Conservation (phyloP, 2,329 filamentous ascomycete species). For the Magnaporthiopsis incrustans region DNA sequence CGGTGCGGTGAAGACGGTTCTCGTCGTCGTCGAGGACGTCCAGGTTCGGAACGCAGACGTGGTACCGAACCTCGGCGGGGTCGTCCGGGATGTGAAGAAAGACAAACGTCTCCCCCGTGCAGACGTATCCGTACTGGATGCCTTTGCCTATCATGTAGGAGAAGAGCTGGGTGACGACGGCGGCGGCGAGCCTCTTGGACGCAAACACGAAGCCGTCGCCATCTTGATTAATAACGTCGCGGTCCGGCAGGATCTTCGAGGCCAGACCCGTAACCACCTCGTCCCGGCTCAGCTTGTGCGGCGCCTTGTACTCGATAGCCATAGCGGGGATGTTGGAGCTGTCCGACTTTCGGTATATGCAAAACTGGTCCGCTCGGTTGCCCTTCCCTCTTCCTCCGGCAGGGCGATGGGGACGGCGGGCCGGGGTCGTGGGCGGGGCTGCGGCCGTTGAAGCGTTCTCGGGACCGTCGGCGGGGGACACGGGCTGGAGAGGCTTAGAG, state of each 20-base stretch:
- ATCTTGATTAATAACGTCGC: conserved; percentile 24
- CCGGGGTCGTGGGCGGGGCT: too few species aligned
- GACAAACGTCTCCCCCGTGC: conserved; percentile 24
- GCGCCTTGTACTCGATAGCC: conserved; percentile 31
- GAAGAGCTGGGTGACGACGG: conserved; percentile 31
- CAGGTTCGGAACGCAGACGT: conserved; percentile 23
- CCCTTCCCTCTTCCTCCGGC: too few species aligned
- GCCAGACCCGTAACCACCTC: conserved; percentile 25
- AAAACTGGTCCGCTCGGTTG: conserved; percentile 27
- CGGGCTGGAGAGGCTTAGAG: too few species aligned
- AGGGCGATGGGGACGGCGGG: too few species aligned
- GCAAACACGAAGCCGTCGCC: conserved; percentile 21
- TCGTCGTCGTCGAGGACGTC: conserved; percentile 26
- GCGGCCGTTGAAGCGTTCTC: too few species aligned
- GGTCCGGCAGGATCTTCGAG: conserved; percentile 25
- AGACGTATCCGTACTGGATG: conserved; percentile 27
- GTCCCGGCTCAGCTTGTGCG: conserved; percentile 26
- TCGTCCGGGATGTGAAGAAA: conserved; percentile 26
- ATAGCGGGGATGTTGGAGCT: conserved; percentile 17
- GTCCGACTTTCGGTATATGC: conserved; percentile 17
- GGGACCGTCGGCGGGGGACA: too few species aligned
- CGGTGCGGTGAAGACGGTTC: conserved; percentile 25
- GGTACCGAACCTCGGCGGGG: conserved; percentile 25
- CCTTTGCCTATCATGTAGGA: conserved; percentile 29
- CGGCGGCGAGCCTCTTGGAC: conserved; percentile 23